Conservation (phyloP, 108 stramenopile species). For the Pseudonitzschia delicatissima region DNA sequence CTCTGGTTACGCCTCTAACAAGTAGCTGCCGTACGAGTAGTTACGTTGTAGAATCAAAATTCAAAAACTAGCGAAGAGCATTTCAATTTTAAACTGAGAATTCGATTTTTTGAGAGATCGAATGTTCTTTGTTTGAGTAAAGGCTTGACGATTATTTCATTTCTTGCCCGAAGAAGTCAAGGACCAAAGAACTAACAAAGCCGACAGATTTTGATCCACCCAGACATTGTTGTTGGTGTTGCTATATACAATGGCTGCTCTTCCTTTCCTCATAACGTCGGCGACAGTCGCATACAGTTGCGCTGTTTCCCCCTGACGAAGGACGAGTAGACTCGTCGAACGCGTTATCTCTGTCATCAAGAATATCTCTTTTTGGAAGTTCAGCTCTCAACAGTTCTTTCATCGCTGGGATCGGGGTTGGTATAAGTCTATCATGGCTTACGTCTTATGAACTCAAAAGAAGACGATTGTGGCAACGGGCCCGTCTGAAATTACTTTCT, state of each 20-base stretch:
- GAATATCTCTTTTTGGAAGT: neutral
- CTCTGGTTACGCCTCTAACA: too few species aligned
- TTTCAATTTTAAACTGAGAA: too few species aligned
- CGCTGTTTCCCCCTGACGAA: conserved; percentile 22
- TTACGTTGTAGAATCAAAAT: too few species aligned
- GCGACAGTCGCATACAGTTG: conserved; percentile 19
- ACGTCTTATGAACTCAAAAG: conserved; percentile 16
- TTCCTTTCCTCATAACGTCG: conserved; percentile 26
- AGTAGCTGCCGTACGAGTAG: too few species aligned
- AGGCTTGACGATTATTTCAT: too few species aligned
- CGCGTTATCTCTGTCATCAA: neutral
- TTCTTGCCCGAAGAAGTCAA: too few species aligned
- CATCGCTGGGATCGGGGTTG: conserved; percentile 11
- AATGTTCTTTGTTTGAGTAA: too few species aligned
- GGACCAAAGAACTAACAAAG: too few species aligned
- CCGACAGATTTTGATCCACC: too few species aligned
- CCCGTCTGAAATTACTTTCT: conserved; percentile 24
- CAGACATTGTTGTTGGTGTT: too few species aligned
- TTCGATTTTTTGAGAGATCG: too few species aligned
- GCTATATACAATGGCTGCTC: conserved; percentile 14
- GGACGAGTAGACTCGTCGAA: neutral
- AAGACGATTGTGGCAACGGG: conserved; percentile 20
- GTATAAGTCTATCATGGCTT: conserved; percentile 21
- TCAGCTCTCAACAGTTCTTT: neutral
- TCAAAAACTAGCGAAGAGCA: too few species aligned